Evolutionary conservation across 306 rosid species (phyloP), one percentile per base, ranked within the genome.

Genomic region (Erythrophleum fordii): DNA sequence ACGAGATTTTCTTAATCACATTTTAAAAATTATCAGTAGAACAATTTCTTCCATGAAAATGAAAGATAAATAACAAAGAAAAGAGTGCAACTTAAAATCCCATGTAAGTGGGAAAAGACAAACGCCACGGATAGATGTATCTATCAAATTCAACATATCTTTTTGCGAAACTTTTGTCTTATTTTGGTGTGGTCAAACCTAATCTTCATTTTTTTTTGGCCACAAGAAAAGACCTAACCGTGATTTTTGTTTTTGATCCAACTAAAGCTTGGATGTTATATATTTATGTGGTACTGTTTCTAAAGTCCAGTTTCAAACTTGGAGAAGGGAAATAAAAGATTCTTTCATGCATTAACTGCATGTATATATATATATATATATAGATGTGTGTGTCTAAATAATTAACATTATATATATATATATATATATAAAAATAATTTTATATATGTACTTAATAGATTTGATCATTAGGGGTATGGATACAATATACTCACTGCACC

Each of bases 241-340:
- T n/a, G n/a, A n/a, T n/a, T n/a, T n/a, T n/a, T n/a, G n/a, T 31
- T 31, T 31, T 31, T 1, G 34, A 4, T 31, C 34, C 34, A 31
- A 31, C 34, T 31, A 31, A 31, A 4, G 4, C n/a, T n/a, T 31
- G 34, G 34, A 4, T 31, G 1, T 31, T 31, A 6, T 2, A 39
- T 39, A 5, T 39, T 7, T 39, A 39, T 2, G 8, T 11, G 51
- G 51, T 11, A 3, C 13, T 9, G 12, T 12, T 0, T 13, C 51
- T 13, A 72, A 86, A 25, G 87, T 88, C 79, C 85, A 85, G 52
- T 44, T 44, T 39, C 44, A 39, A 6, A 39, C n/a, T n/a, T n/a
- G n/a, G n/a, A n/a, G n/a, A n/a, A n/a, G n/a, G n/a, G n/a, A n/a
- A n/a, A n/a, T n/a, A n/a, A n/a, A n/a, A n/a, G n/a, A n/a, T n/a